Conservation (phyloP, 352 stramenopile genomes). For the Pythium phragmiticola region DNA sequence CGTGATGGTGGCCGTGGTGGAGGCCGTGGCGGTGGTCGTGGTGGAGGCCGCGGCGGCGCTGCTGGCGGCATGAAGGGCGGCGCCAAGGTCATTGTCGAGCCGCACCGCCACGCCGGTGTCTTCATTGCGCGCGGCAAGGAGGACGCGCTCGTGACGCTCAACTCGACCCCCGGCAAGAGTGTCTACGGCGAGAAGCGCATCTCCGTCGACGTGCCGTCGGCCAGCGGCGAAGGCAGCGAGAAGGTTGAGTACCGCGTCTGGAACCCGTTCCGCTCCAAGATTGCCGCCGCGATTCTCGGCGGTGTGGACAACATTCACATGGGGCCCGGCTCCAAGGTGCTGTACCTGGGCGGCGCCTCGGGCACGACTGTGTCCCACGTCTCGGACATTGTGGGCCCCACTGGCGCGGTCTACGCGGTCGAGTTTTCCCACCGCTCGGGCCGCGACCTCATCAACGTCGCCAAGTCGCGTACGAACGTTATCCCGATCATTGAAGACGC, state of each 20-base stretch:
- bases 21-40: conserved; percentile 46
- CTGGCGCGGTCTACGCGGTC: conserved; percentile 97
- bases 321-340: conserved; percentile 95
- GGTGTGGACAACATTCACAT: conserved; percentile 99
- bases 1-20: conserved; percentile 41
- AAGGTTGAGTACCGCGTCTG: conserved; percentile 99
- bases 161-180: conserved; percentile 97
- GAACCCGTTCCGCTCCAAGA: conserved; percentile 99
- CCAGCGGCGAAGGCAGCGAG: conserved; percentile 86
- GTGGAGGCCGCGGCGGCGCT: conserved; percentile 40
- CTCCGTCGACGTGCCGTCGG: conserved; percentile 94
- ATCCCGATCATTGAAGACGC: conserved; percentile 99
- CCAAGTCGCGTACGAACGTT: conserved; percentile 98
- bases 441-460: conserved; percentile 99
- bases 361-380: conserved; percentile 99
- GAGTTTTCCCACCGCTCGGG: conserved; percentile 99
- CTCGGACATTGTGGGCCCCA: conserved; percentile 98
- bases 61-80: conserved; percentile 91
- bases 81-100: conserved; percentile 97
- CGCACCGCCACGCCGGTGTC: conserved; percentile 97
- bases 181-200: conserved; percentile 99
- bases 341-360: conserved; percentile 98
- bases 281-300: conserved; percentile 98
- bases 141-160: conserved; percentile 98
- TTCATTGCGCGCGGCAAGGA: conserved; percentile 99